Evolutionary conservation across 2,329 filamentous ascomycete genomes (phyloP), one percentile per base, ranked within the genome.

Genomic region (Parafenestella ontariensis): DNA sequence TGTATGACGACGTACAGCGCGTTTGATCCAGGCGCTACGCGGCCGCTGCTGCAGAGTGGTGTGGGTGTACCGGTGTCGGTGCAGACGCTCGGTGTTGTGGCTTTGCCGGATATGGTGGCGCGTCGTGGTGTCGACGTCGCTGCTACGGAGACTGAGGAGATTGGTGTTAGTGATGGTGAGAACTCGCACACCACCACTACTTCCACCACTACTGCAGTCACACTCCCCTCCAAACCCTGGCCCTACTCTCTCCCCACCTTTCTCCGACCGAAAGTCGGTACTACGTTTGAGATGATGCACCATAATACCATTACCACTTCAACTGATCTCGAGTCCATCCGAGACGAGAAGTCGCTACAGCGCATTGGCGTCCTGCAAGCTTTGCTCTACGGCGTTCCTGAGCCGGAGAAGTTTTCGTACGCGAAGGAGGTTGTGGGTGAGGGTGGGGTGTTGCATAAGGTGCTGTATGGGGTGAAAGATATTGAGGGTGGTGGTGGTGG

Each of bases 311-410:
- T 10, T 10, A 2, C 37, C 3, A 39, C 24, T 37, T n/a, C n/a
- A n/a, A 13, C 20, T 21, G 3, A 3, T 21, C 36, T 21, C 18
- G 8, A 39, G 17, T 20, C 36, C 2, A 11, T 5, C 20, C 7
- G 9, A 10, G 4, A 39, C 10, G 36, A 37, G 34, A 37, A 18
- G 15, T 8, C 5, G 34, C 34, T n/a, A 5, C 2, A 40, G n/a
- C 39, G 20, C 36, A 33, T 52, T 5, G 36, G 49, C 26, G 3
- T 59, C 21, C n/a, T 65, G 10, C 56, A 65, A 29, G 53, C 46
- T 7, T 15, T 64, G 13, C 24, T 65, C 6, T 65, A 60, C 37
- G 61, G 60, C 0, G 36, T 58, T 9, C 59, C 55, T 7, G 57
- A 62, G 6, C 59, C 56, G 29, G 49, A 50, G 33, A 28, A 24